A percentile compares a stretch with the other conserved stretches of the same genome.
phyloP scores from a whole-genome alignment of 139 green algal species.

The Trebouxia sp. region DNA sequence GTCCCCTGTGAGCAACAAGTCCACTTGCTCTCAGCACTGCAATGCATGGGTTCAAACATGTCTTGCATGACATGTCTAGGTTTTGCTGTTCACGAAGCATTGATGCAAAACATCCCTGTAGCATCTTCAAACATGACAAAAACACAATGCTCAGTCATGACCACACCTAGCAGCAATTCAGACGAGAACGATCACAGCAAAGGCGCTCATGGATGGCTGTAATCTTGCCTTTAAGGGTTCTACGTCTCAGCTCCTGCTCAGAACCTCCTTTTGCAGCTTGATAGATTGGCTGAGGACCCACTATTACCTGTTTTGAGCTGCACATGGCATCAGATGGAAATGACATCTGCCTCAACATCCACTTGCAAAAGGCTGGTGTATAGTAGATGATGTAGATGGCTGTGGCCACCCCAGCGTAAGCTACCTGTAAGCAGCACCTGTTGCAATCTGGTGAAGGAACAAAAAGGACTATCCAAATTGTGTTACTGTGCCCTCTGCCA shows the following conservation, averaged over 20 bases:
- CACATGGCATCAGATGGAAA: background rate
- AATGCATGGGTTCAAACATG: no score
- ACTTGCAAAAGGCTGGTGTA: background rate
- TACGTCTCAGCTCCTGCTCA: background rate
- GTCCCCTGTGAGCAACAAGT: no score
- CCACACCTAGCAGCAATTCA: no score
- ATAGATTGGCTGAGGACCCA: background rate
- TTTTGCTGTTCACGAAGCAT: no score
- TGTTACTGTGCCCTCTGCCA: no score
- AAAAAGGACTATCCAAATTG: background rate
- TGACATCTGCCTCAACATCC: background rate
- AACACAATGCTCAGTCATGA: no score
- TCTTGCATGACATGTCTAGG: no score
- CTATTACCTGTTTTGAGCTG: background rate
- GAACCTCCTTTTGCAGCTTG: background rate
- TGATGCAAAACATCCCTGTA: no score
- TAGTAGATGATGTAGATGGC: slow-evolving; percentile 45
- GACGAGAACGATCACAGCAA: no score
- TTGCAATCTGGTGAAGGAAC: background rate
- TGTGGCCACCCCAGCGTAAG: slow-evolving; percentile 49
- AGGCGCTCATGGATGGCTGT: no score
- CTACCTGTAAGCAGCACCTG: slow-evolving; percentile 52
- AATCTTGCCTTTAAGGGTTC: background rate
- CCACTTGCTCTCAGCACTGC: no score
- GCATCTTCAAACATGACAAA: no score